phyloP scores from a whole-genome alignment of 2,329 filamentous ascomycete genomes.

The Chalara sp. region DNA sequence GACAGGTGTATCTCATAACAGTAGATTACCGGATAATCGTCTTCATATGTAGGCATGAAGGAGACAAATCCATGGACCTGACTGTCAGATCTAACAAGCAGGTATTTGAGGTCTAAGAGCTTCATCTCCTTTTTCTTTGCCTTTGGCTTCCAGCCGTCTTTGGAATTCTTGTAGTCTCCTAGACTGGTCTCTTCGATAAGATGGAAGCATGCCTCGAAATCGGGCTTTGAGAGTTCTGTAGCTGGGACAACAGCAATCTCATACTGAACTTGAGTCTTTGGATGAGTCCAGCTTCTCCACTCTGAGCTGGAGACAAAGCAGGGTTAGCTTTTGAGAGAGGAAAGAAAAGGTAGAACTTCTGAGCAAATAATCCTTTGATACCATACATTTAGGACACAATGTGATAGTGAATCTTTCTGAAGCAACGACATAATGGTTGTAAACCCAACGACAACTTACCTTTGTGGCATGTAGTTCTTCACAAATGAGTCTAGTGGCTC shows the following conservation, averaged over 20 bases:
- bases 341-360: too few relatives aligned
- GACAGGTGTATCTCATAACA: constrained; percentile 73
- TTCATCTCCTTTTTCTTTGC: constrained; percentile 63
- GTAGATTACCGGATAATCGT: constrained; percentile 60
- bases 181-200: constrained; percentile 58
- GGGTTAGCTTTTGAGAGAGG: too few relatives aligned
- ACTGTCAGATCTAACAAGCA: constrained; percentile 45
- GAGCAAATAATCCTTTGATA: too few relatives aligned
- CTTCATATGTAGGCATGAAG: constrained; percentile 67
- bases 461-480: constrained; percentile 38
- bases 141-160: constrained; percentile 53
- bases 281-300: constrained; percentile 42
- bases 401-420: too few relatives aligned
- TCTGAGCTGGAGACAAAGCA: neutral
- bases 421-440: too few relatives aligned
- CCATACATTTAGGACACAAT: too few relatives aligned
- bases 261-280: constrained; percentile 35
- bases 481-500: constrained; percentile 31
- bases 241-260: constrained; percentile 37
- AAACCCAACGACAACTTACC: constrained; percentile 26
- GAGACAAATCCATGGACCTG: constrained; percentile 51
- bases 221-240: constrained; percentile 31
- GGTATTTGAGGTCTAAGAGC: constrained; percentile 59
- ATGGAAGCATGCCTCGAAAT: constrained; percentile 46
- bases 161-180: constrained; percentile 56